These are phyloP conservation scores for Onygenales sp. DNA, from an alignment of 2,329 filamentous ascomycete species.

Conservation along the genomic window DNA sequence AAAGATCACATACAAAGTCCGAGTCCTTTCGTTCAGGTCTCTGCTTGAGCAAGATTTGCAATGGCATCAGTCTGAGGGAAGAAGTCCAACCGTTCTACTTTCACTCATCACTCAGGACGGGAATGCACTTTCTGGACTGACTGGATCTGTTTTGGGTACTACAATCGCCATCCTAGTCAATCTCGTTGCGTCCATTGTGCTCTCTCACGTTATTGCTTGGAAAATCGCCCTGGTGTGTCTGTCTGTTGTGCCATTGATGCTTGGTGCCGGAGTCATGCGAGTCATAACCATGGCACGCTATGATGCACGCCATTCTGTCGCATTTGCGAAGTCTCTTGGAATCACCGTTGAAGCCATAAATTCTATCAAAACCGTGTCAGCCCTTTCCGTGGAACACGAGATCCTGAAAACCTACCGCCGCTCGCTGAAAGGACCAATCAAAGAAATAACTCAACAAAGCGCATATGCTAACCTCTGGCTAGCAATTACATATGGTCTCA, in stretches of 20 bases:
- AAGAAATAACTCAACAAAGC: constrained; percentile 41
- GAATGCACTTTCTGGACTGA: constrained; percentile 57
- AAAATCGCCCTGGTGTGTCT: constrained; percentile 66
- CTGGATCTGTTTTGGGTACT: constrained; percentile 61
- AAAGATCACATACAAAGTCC: constrained; percentile 53
- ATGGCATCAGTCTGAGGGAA: constrained; percentile 59
- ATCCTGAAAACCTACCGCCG: constrained; percentile 36
- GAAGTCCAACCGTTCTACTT: constrained; percentile 53
- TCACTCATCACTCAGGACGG: constrained; percentile 62
- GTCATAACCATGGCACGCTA: constrained; percentile 50
- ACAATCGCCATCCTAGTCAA: constrained; percentile 60
- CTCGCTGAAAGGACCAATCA: constrained; percentile 38
- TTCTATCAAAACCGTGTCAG: constrained; percentile 44
- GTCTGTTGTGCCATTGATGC: constrained; percentile 56
- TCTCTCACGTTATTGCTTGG: constrained; percentile 66
- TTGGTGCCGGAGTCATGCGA: constrained; percentile 61
- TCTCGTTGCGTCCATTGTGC: constrained; percentile 56
- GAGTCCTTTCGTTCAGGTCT: constrained; percentile 55
- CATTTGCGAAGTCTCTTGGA: constrained; percentile 42
- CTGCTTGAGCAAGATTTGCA: constrained; percentile 57
- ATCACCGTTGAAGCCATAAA: constrained; percentile 44
- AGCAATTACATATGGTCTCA: constrained; percentile 36
- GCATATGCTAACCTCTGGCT: constrained; percentile 38
- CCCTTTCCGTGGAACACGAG: constrained; percentile 43
- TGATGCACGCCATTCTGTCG: constrained; percentile 45